Base-by-base conservation (phyloP, 148 eudicot genomes). In the Cornus kousa region DNA sequence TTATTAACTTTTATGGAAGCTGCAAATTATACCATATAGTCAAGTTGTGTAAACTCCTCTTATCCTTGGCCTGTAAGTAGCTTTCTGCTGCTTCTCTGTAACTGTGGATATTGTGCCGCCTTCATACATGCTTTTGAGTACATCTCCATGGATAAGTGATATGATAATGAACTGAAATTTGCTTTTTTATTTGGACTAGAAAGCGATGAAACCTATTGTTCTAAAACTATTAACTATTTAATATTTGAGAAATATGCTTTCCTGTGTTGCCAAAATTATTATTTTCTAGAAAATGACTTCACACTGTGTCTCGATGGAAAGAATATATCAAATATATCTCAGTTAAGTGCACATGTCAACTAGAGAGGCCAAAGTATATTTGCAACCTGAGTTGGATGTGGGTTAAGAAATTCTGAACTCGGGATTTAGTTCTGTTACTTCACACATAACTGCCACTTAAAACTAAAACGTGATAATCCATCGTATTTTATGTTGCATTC, bases 21-120 rank as follows among this genome's bases (percentile, higher is more conserved):
- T 73, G n/a, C 65, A 24, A 73, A 6, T 73, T 55, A 55, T 55
- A 40, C 66, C 66, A 55, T 55, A 3, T 55, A 53, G 65, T 72
- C 50, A 7, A 53, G 2, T 50, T 10, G 24, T 23, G 57, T 53
- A 71, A 32, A 40, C 9, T 8, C 53, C 31, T 71, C 32, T 3
- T 23, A 20, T 71, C 12, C 31, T 9, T 71, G 55, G 8, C 39
- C n/a, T 5, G 59, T 12, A 53, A 53, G n/a, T 72, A 72, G 37
- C 76, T 74, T 74, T 60, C 65, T 46, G 65, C 17, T 53, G 35
- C 39, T 73, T 46, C 19, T 5, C 28, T 55, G 13, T 2, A 17
- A 12, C n/a, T 9, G 66, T 28, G 32, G 3, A 23, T 73, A 14
- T 9, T 2, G 50, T 23, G 7, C 48, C 48, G 0, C 8, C 48